Evolutionary conservation across 2,329 filamentous ascomycete genomes (phyloP).

Genomic region (Phoma sp.): DNA sequence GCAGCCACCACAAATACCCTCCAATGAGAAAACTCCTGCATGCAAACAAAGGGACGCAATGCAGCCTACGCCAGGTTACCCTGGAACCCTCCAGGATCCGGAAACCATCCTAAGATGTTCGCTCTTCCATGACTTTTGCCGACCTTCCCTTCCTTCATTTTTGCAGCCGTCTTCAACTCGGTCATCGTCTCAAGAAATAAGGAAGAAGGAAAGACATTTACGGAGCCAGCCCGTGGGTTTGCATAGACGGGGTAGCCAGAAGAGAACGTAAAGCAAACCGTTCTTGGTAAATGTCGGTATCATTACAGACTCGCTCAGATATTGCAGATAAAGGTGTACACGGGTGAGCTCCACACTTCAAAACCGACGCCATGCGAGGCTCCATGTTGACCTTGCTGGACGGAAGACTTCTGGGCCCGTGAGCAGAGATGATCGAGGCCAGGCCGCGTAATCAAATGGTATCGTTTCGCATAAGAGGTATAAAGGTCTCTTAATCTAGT

Average conservation of each 20-base stretch:
- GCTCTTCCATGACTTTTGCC: constrained; percentile 41
- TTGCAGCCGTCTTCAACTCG: constrained; percentile 40
- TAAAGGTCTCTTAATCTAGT: constrained; percentile 70
- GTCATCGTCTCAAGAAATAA: constrained; percentile 34
- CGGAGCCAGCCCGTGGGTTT: constrained; percentile 37
- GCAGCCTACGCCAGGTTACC: constrained; percentile 33
- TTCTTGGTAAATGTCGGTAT: constrained; percentile 47
- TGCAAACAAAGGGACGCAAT: constrained; percentile 41
- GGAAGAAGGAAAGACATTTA: constrained; percentile 43
- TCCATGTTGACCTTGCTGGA: constrained; percentile 43
- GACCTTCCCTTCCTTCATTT: constrained; percentile 33
- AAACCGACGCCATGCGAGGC: constrained; percentile 45
- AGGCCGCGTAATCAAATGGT: constrained; percentile 47
- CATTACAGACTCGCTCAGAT: constrained; percentile 48
- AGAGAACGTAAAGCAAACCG: constrained; percentile 44
- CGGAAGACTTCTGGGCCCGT: constrained; percentile 39
- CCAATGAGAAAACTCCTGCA: constrained; percentile 44
- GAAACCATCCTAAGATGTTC: constrained; percentile 38
- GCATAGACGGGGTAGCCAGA: constrained; percentile 36
- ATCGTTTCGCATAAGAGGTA: constrained; percentile 48
- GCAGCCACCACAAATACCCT: constrained; percentile 34
- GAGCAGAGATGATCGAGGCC: constrained; percentile 43
- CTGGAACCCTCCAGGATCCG: constrained; percentile 28
- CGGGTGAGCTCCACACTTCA: constrained; percentile 41
- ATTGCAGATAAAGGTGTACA: constrained; percentile 45